Base-by-base conservation (phyloP, 441 rosid species). In the Corymbia citriodora region DNA sequence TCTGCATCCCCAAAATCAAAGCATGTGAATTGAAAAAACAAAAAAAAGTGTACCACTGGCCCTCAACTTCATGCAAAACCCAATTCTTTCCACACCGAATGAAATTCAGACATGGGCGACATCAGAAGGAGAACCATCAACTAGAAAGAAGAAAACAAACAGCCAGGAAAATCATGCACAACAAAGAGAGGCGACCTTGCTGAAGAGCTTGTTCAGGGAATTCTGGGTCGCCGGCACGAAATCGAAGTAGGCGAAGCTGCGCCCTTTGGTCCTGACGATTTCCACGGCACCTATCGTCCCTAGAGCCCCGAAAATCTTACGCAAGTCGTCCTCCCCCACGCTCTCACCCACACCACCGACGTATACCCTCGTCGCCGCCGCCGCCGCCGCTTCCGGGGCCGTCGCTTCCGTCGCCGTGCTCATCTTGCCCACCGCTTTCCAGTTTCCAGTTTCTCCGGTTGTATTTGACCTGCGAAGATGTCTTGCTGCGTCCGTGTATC, bases 291-390 rank as follows among this genome's bases (percentile, higher is more conserved):
- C 92, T 0, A 96, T 93, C 13, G 54, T 89, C 40, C 99, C 98
- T 91, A 95, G 87, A 6, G 95, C 89, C 54, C 95, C 95, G 89
- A 97, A 96, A 14, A 95, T 92, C 88, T 92, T 95, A 55, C 55
- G 91, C 50, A 97, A 93, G 90, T 97, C 99, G 70, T 95, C 97
- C 89, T 68, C 90, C 19, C 93, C 95, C 12, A 96, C 97, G 72
- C 91, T 92, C 92, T 95, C 98, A 49, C 99, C 99, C 63, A 98
- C 88, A 13, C 99, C 99, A 81, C 99, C 99, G 27, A 96, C 95
- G 89, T 91, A 93, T 72, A 97, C 93, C 94, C 97, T 95, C 89
- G 89, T 88, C 55, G 55, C 50, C 88, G 57, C 29, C 89, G 54
- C 54, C 12, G 81, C 12, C 57, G 4, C 27, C 59, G 61, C 1